Conservation (phyloP, 768 basidiomycete genomes). For the Dacryopinax spathularia region DNA sequence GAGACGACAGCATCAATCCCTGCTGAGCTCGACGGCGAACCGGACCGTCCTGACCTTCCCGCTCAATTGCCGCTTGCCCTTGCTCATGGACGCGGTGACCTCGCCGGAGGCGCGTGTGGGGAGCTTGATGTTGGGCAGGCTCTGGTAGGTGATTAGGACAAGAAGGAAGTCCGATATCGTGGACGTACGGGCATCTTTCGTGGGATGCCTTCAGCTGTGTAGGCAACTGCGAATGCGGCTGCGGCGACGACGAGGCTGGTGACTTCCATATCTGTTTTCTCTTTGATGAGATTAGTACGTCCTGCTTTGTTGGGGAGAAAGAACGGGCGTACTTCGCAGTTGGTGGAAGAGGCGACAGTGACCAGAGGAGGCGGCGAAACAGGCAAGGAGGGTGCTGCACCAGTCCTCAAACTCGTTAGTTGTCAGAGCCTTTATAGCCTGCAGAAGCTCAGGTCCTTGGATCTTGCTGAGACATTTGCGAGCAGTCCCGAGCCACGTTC, state of each 20-base stretch:
- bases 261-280: background rate
- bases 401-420: too few relatives aligned
- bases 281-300: too few relatives aligned
- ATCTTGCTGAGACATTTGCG: too few relatives aligned
- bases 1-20: background rate
- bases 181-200: background rate
- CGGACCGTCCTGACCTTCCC: background rate
- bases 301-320: too few relatives aligned
- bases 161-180: too few relatives aligned
- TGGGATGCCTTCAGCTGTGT: background rate
- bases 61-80: background rate
- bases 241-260: conserved; percentile 1
- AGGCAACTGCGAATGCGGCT: background rate
- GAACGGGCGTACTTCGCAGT: too few relatives aligned
- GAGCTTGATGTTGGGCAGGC: background rate
- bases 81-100: background rate
- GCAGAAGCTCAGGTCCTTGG: too few relatives aligned
- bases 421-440: too few relatives aligned
- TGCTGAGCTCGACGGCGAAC: background rate
- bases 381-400: too few relatives aligned
- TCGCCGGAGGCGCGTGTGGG: background rate
- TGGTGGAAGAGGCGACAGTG: too few relatives aligned
- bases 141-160: background rate
- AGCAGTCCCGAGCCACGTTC: too few relatives aligned
- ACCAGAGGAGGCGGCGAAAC: too few relatives aligned